Evolutionary conservation across 176 grass and related monocot genomes (phyloP).

Genomic region (Hsuehochloa calcarea): DNA sequence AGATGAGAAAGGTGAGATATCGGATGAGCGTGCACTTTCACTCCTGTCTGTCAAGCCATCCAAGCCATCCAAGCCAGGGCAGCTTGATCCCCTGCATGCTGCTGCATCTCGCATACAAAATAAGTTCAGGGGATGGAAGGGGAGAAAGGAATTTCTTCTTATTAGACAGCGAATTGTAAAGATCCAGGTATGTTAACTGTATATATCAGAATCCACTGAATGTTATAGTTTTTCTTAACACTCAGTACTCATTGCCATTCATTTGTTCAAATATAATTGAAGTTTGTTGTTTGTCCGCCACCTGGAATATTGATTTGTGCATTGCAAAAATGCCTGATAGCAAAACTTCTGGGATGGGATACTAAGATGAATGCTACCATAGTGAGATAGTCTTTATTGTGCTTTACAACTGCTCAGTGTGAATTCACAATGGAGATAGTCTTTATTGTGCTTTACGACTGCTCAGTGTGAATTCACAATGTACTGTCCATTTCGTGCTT

Average conservation of each 20-base stretch:
- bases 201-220: background rate
- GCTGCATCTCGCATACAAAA: conserved; percentile 76
- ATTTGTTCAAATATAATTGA: background rate
- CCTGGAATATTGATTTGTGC: conserved; percentile 13
- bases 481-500: background rate
- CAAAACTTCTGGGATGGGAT: background rate
- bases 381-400: conserved; percentile 6
- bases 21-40: conserved; percentile 52
- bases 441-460: background rate
- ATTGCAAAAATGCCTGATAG: background rate
- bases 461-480: background rate
- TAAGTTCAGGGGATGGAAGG: conserved; percentile 88
- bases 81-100: conserved; percentile 55
- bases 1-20: conserved; percentile 49
- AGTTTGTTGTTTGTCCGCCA: background rate
- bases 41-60: conserved; percentile 55
- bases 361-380: background rate
- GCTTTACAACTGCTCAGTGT: background rate
- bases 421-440: too few relatives aligned
- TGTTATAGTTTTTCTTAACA: background rate
- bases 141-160: conserved; percentile 66
- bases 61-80: conserved; percentile 46
- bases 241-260: background rate
- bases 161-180: conserved; percentile 66
- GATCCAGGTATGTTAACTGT: conserved; percentile 63